Evolutionary conservation across 345 rosid species (phyloP), one percentile per base, ranked within the genome.

Genomic region (Psidium friedrichsthalianum): DNA sequence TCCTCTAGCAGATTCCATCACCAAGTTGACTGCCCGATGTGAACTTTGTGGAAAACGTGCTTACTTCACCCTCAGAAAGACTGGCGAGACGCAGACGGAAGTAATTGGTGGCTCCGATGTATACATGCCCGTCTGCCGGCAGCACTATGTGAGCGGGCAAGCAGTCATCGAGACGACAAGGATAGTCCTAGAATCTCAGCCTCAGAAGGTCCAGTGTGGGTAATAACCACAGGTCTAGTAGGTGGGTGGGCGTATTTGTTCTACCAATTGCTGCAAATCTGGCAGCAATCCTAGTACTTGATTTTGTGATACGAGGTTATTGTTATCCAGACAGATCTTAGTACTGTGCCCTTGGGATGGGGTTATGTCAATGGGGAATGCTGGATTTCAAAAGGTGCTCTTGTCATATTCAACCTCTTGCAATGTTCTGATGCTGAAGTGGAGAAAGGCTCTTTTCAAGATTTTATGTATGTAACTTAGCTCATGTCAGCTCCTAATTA

Each of bases 121-220:
- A 6, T 95, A 95, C 89, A 96, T 95, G 98, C 97, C 99, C 0
- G 98, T 96, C 15, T 95, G 99, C 85, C 85, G 99, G 51, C 90
- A 83, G 85, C 98, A 95, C 80, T 95, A 95, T 85, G 93, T 93
- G 6, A 90, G 89, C 3, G 99, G 98, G 82, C 96, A 94, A 86
- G 94, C 86, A 29, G 94, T 92, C 49, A 90, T 91, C 82, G 97
- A 93, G 85, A 92, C 95, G 40, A 91, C 98, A n/a, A 94, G 94
- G 86, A 90, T 82, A 83, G 93, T 93, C 40, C 82, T 92, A 74
- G 94, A 91, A 88, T 90, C 96, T 25, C 85, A 87, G 85, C 86
- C 94, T 40, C 83, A 88, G 83, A 91, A 90, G 64, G 89, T 88
- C 61, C 90, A 85, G 53, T 87, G 91, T 54, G 87, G 88, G 56